These are phyloP conservation scores for Scheffersomyces amazonensis DNA, from an alignment of 805 yeast genomes.

Conservation along the genomic window DNA sequence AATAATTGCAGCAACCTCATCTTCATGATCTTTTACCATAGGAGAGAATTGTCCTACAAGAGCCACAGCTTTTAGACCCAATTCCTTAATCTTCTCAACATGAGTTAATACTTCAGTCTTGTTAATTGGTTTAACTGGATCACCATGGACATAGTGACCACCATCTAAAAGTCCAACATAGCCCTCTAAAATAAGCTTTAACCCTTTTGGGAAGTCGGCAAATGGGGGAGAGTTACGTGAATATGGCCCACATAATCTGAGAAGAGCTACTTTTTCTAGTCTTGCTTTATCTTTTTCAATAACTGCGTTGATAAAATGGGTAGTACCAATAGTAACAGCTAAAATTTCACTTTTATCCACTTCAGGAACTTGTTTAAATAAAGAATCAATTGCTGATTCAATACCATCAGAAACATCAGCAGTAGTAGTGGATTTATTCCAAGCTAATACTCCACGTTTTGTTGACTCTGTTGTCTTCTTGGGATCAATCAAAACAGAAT, in stretches of 20 bases:
- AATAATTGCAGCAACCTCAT: constrained; percentile 28
- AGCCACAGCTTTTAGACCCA: constrained; percentile 35
- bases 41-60: constrained; percentile 41
- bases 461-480: constrained; percentile 10
- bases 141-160: constrained; percentile 44
- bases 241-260: constrained; percentile 46
- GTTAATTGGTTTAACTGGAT: constrained; percentile 28
- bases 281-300: constrained; percentile 43
- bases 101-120: constrained; percentile 25
- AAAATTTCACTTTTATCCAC: constrained; percentile 26
- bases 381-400: constrained; percentile 26
- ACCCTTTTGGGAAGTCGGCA: constrained; percentile 42
- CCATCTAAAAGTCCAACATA: constrained; percentile 35
- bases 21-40: constrained; percentile 37
- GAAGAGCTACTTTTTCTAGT: constrained; percentile 42
- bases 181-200: constrained; percentile 31
- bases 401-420: constrained; percentile 44
- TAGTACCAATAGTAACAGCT: constrained; percentile 50
- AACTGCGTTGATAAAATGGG: constrained; percentile 51
- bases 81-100: constrained; percentile 24
- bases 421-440: constrained; percentile 44
- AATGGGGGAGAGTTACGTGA: constrained; percentile 38
- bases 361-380: constrained; percentile 21
- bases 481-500: constrained; percentile 44
- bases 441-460: constrained; percentile 34